phyloP scores from a whole-genome alignment of 768 basidiomycete genomes.

The Suillus brevipes region DNA sequence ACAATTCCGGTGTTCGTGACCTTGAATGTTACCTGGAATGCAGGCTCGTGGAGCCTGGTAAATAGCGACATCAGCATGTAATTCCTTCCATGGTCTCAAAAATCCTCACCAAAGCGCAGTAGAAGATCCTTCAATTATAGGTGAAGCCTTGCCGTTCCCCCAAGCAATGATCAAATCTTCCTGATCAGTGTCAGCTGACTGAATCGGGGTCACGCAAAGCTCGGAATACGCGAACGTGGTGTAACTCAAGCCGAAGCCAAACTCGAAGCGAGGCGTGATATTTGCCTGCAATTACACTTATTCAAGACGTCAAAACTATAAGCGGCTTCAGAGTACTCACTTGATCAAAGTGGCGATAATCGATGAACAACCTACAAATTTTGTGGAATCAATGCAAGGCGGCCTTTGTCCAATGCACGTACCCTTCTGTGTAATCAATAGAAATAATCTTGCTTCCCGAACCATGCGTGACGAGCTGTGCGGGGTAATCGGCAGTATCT shows the following conservation, averaged over 20 bases:
- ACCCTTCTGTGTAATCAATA: constrained; percentile 62
- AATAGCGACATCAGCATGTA: constrained; percentile 1
- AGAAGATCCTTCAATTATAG: constrained; percentile 52
- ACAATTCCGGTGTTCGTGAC: constrained; percentile 38
- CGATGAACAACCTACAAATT: constrained; percentile 50
- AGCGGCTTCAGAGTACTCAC: constrained; percentile 32
- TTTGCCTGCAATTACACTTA: constrained; percentile 44
- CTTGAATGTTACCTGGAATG: constrained; percentile 34
- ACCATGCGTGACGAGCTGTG: constrained; percentile 45
- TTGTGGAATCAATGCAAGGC: constrained; percentile 5
- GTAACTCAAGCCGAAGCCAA: constrained; percentile 43
- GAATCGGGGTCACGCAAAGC: constrained; percentile 38
- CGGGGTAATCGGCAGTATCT: constrained; percentile 54
- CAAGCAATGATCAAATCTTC: constrained; percentile 41
- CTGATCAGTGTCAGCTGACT: constrained; percentile 25
- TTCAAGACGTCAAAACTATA: neutral
- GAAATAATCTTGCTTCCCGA: constrained; percentile 39
- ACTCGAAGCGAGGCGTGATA: constrained; percentile 64
- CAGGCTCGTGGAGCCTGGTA: constrained; percentile 28
- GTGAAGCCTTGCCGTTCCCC: constrained; percentile 53
- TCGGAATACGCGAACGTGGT: constrained; percentile 42
- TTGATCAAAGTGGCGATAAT: constrained; percentile 65
- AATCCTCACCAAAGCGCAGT: constrained; percentile 50
- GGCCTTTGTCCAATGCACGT: constrained; percentile 8
- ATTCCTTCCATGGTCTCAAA: constrained; percentile 18